A percentile compares a stretch with the other conserved stretches of the same genome.
phyloP scores from a whole-genome alignment of 1,139 yeast genomes.

The Saccharomycopsis crataegensis region DNA sequence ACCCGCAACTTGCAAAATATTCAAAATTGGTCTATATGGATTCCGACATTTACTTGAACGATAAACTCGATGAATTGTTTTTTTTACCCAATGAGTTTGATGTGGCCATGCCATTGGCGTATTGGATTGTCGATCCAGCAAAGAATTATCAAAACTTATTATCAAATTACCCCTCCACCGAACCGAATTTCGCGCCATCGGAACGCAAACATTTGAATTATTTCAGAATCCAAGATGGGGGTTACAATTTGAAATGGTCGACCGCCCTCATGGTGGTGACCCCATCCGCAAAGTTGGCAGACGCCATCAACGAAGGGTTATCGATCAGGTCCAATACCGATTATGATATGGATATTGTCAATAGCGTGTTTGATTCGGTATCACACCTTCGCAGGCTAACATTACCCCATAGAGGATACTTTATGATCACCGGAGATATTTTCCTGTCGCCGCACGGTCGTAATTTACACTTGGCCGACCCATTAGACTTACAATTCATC shows the following conservation, averaged over 20 bases:
- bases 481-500: constrained; percentile 17
- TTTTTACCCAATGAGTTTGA: constrained; percentile 31
- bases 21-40: constrained; percentile 40
- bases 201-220: background rate
- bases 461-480: constrained; percentile 13
- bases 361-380: constrained; percentile 1
- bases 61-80: constrained; percentile 40
- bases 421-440: constrained; percentile 18
- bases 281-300: constrained; percentile 6
- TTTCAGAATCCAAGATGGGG: constrained; percentile 9
- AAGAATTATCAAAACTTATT: constrained; percentile 12
- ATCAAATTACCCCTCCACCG: constrained; percentile 6
- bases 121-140: constrained; percentile 16
- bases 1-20: constrained; percentile 4
- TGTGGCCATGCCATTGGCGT: constrained; percentile 18
- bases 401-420: constrained; percentile 16
- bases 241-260: constrained; percentile 15
- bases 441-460: constrained; percentile 15
- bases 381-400: constrained; percentile 5
- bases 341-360: constrained; percentile 20
- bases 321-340: constrained; percentile 3
- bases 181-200: constrained; percentile 3
- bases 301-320: constrained; percentile 3
- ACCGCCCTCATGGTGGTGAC: constrained; percentile 19
- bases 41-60: constrained; percentile 31